These are phyloP conservation scores for Hyaloscypha finlandica DNA, from an alignment of 495 filamentous ascomycete genomes.

Conservation along the genomic window DNA sequence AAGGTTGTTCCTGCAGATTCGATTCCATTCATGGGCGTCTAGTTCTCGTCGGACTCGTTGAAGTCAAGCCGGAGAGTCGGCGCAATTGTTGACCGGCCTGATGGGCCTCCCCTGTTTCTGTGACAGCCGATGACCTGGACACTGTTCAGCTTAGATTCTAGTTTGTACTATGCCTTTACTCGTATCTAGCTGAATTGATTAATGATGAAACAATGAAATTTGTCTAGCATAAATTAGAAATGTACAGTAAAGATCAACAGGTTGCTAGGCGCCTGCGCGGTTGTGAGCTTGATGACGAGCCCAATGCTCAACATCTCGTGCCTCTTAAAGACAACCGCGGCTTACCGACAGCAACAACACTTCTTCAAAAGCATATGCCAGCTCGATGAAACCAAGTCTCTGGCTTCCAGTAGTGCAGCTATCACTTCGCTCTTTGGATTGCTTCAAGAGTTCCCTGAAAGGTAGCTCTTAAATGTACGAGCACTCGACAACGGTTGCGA, in stretches of 20 bases:
- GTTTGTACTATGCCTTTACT: background rate
- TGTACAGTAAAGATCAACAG: background rate
- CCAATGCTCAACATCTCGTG: conserved; percentile 4
- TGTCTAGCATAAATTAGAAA: background rate
- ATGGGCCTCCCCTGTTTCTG: background rate
- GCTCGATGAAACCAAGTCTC: background rate
- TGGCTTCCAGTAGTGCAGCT: background rate
- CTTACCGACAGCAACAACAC: background rate
- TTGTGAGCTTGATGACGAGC: conserved; percentile 5
- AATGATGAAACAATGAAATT: background rate
- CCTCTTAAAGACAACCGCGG: conserved; percentile 1
- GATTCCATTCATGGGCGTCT: background rate
- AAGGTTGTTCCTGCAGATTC: background rate
- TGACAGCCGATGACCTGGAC: background rate
- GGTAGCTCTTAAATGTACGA: background rate
- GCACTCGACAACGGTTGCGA: background rate
- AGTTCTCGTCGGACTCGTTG: background rate
- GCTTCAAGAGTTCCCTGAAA: background rate
- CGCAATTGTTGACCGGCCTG: conserved; percentile 1
- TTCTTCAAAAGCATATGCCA: background rate
- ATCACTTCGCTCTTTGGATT: background rate
- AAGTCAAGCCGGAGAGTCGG: background rate
- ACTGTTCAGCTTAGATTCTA: background rate
- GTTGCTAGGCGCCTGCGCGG: background rate
- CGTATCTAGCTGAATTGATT: background rate